Base-by-base conservation (phyloP, 257 asterid species). In the Solanum infundibuliforme region DNA sequence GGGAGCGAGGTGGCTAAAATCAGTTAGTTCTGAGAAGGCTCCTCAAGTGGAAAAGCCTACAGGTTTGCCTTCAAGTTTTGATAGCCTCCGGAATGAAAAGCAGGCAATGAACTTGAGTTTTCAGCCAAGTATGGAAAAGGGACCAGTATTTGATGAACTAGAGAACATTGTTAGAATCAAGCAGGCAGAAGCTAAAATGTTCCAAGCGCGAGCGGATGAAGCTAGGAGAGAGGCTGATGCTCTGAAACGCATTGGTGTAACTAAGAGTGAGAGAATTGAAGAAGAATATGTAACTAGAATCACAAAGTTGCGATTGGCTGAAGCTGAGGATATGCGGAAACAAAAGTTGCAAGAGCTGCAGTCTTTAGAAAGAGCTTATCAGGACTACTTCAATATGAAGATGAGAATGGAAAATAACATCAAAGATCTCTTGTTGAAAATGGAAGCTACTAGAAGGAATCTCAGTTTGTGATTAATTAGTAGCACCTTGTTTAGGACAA, bases 101-200 rank as follows among this genome's bases (percentile, higher is more conserved):
- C 91, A 86, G 82, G 36, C 83, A 1, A 65, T 36, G 88, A 92
- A 76, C 91, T 74, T 89, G 87, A 94, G 94, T 85, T 83, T 94
- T 41, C 93, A 73, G 55, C 91, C 85, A 83, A 90, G 39, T 52
- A 43, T 91, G 35, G 88, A 60, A 8, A 94, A 95, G 90, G 95
- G 91, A 46, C 94, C 94, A 5, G 86, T 91, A 81, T 95, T 96
- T 75, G 99, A 95, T 86, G 99, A 97, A 89, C 86, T 97, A 90
- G 99, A 97, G 86, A 95, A 98, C 93, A 93, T 97, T 60, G 95
- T 97, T 86, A 96, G 96, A 91, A 93, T 97, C 86, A 97, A 97
- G 88, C 96, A 89, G 74, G 99, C 98, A 3, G 99, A 96, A 90
- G 96, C 99, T 4, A 92, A 93, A 91, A 96, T 96, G 99, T 97